These are phyloP conservation scores for Elaphomyces granulatus DNA, from an alignment of 495 filamentous ascomycete species.

Conservation along the genomic window DNA sequence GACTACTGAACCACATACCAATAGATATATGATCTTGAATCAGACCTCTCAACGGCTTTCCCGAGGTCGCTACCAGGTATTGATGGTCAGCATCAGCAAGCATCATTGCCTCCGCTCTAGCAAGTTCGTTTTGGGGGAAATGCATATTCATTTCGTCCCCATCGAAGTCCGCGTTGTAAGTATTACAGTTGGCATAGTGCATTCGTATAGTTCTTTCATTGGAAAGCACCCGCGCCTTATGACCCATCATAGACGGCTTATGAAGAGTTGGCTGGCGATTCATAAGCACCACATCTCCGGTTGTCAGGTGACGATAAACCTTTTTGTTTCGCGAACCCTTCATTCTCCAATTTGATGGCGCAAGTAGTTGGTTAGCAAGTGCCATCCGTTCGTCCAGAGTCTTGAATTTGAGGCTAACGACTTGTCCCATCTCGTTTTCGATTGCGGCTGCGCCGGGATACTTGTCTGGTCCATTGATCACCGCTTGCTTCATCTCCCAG, in stretches of 20 bases:
- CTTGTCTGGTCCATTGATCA: constrained; percentile 82
- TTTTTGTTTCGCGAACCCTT: constrained; percentile 83
- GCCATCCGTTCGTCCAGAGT: constrained; percentile 70
- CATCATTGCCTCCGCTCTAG: constrained; percentile 75
- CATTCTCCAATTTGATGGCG: constrained; percentile 62
- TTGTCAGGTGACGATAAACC: constrained; percentile 88
- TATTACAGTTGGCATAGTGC: constrained; percentile 99
- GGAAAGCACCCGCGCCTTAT: constrained; percentile 80
- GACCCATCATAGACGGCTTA: constrained; percentile 99
- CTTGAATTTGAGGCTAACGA: constrained; percentile 77
- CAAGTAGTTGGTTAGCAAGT: constrained; percentile 80
- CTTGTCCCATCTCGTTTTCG: constrained; percentile 87
- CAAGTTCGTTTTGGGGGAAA: constrained; percentile 94
- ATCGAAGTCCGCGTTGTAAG: constrained; percentile 99
- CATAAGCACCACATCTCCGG: constrained; percentile 96
- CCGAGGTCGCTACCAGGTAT: constrained; percentile 86
- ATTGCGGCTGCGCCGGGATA: constrained; percentile 92
- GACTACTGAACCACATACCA: constrained; percentile 75
- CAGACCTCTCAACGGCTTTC: constrained; percentile 86
- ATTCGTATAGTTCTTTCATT: constrained; percentile 96
- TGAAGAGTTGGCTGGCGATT: constrained; percentile 99
- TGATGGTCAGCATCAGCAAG: constrained; percentile 96
- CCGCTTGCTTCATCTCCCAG: constrained; percentile 86
- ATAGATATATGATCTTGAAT: constrained; percentile 99
- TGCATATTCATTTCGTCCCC: constrained; percentile 99